Conservation (phyloP, 352 stramenopile genomes). For the Pythium vanterpoolii region DNA sequence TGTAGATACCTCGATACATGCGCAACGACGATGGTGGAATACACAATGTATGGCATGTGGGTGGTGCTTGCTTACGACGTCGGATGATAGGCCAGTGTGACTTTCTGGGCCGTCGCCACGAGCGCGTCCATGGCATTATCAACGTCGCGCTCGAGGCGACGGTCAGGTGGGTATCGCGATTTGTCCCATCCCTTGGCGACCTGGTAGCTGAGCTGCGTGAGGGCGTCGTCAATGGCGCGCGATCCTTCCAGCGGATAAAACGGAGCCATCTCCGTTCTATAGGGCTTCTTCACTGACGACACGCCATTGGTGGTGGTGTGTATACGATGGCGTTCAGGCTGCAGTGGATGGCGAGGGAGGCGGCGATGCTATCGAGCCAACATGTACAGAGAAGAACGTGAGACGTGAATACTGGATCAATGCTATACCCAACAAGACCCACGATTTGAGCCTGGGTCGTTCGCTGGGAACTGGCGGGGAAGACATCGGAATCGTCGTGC, state of each 20-base stretch:
- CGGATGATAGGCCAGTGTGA: constrained; percentile 45
- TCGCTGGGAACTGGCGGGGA: constrained; percentile 40
- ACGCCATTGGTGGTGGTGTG: not conserved
- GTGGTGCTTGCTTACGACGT: not conserved
- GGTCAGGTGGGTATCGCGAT: not conserved
- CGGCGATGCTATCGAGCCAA: constrained; percentile 53
- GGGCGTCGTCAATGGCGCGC: constrained; percentile 53
- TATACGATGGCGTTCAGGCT: constrained; percentile 7
- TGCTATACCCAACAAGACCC: not conserved
- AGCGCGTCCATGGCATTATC: constrained; percentile 54
- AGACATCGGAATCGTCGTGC: constrained; percentile 66
- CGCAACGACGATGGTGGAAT: not conserved
- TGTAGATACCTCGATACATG: not conserved
- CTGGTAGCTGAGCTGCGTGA: constrained; percentile 56
- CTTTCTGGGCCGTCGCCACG: constrained; percentile 60
- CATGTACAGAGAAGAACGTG: not conserved
- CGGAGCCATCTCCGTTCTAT: constrained; percentile 11
- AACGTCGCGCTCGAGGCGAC: constrained; percentile 26
- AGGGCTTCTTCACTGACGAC: constrained; percentile 8
- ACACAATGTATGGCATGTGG: not conserved
- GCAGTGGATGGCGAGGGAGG: constrained; percentile 31
- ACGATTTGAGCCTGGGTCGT: constrained; percentile 52
- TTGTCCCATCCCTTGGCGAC: constrained; percentile 29
- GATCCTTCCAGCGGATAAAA: constrained; percentile 25
- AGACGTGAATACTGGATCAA: not conserved